Evolutionary conservation across 495 filamentous ascomycete species (phyloP), one percentile per base, ranked within the genome.

Genomic region (Daldinia vernicosa): DNA sequence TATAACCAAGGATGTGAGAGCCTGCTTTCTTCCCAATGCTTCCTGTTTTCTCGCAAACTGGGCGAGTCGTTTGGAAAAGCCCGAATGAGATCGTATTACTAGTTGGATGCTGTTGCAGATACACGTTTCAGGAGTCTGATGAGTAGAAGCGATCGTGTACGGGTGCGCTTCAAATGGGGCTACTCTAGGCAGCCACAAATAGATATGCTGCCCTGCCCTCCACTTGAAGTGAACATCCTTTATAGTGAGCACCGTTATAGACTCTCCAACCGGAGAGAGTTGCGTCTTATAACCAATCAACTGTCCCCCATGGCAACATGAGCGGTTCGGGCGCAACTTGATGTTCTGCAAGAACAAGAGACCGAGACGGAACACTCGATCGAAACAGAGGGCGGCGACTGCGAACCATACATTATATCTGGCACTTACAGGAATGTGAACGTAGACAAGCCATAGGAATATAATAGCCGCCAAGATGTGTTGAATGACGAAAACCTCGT

Each of bases 401-500:
- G 92, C 85, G 28, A 93, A 84, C 92, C 92, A 95, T 22, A 95
- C 82, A 76, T 87, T 86, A 67, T 86, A 84, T 52, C 75, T 75
- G 11, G 82, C 89, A 79, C 72, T 82, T 27, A 19, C 61, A 3
- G 91, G 91, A 0, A 89, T 82, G 75, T 97, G 93, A 26, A 85
- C 69, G 67, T 87, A 88, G 32, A 94, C 78, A 45, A 90, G 83
- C 66, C 84, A 88, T n/a, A 92, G 79, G 40, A 97, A 90, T 3
- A 89, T 82, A 39, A 86, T 79, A 65, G 90, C 90, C 26, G 88
- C 86, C 32, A 90, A 74, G 22, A 97, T 78, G 72, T 97, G 93
- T 72, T 95, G 93, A 4, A 92, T 61, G 15, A 97, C 90, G 69
- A 95, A 97, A 33, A 96, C 74, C 77, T 96, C 93, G 70, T 96